Conservation (phyloP, 257 asterid species). For the Jaltomata sinuosa region DNA sequence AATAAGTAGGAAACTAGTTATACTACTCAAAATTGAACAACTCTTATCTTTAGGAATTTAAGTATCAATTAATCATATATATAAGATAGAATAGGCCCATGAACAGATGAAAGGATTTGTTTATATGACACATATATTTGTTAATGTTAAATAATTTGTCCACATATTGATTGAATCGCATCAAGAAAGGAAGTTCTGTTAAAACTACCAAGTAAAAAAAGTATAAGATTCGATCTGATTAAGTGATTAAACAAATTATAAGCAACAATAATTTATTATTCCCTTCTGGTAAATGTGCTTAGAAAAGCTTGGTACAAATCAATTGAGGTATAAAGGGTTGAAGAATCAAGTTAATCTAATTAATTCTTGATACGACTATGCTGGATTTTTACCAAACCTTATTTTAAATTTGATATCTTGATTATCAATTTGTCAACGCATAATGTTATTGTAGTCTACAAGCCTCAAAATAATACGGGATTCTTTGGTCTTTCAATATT, state of each 20-base stretch:
- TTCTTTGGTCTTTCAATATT: background rate
- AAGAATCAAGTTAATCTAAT: background rate
- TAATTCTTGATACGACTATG: background rate
- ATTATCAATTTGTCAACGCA: background rate
- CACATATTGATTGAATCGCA: background rate
- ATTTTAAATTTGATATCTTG: background rate
- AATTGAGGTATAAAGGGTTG: background rate
- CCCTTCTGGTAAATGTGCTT: background rate
- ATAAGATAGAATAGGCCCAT: background rate
- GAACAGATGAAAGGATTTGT: background rate
- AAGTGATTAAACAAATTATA: background rate
- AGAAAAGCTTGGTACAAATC: background rate
- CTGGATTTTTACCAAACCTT: background rate
- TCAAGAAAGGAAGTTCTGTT: background rate
- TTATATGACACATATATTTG: background rate
- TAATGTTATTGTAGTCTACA: conserved; percentile 2
- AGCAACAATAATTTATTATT: background rate
- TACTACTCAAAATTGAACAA: background rate
- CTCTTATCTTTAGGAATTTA: background rate
- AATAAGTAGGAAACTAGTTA: background rate
- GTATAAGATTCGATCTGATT: background rate
- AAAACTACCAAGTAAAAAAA: background rate
- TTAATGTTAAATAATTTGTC: background rate
- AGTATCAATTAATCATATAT: background rate
- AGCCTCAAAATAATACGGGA: background rate